These are phyloP conservation scores for Pontederia crassipes DNA, from an alignment of 176 grass and related monocot species.

Conservation along the genomic window DNA sequence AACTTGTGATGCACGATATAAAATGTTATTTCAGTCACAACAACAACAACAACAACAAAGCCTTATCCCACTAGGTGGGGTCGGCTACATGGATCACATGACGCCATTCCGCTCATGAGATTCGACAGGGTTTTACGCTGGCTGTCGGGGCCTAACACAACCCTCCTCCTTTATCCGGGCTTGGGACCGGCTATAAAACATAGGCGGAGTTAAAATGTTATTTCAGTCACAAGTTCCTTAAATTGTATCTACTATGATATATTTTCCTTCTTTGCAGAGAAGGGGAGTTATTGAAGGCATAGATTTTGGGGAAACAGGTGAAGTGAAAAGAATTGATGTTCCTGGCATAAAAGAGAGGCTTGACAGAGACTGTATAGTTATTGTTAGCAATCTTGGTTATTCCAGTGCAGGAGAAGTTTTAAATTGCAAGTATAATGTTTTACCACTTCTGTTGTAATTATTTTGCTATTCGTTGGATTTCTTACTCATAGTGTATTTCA, in stretches of 20 bases:
- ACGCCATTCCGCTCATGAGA: too few relatives aligned
- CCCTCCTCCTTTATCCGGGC: too few relatives aligned
- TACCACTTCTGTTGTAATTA: not conserved
- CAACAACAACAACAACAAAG: too few relatives aligned
- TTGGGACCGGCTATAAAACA: too few relatives aligned
- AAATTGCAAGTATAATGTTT: slow-evolving; percentile 40
- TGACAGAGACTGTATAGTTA: slow-evolving; percentile 35
- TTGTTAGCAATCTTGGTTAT: slow-evolving; percentile 50
- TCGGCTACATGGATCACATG: too few relatives aligned
- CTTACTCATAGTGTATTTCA: not conserved
- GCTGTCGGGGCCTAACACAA: too few relatives aligned
- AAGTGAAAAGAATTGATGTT: slow-evolving; percentile 94
- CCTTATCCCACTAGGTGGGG: too few relatives aligned
- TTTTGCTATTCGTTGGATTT: not conserved
- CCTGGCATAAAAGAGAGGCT: slow-evolving; percentile 43
- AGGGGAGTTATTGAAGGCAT: slow-evolving; percentile 53
- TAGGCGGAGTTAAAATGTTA: too few relatives aligned
- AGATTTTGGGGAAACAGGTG: slow-evolving; percentile 71
- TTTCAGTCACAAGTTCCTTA: too few relatives aligned
- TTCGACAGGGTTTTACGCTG: too few relatives aligned
- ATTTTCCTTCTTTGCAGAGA: slow-evolving; percentile 33
- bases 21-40: too few relatives aligned
- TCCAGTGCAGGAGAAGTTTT: slow-evolving; percentile 42
- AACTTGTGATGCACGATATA: too few relatives aligned
- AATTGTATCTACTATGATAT: not conserved